phyloP scores from a whole-genome alignment of 1,284 basidiomycete genomes.

The Ustanciosporium gigantosporum region DNA sequence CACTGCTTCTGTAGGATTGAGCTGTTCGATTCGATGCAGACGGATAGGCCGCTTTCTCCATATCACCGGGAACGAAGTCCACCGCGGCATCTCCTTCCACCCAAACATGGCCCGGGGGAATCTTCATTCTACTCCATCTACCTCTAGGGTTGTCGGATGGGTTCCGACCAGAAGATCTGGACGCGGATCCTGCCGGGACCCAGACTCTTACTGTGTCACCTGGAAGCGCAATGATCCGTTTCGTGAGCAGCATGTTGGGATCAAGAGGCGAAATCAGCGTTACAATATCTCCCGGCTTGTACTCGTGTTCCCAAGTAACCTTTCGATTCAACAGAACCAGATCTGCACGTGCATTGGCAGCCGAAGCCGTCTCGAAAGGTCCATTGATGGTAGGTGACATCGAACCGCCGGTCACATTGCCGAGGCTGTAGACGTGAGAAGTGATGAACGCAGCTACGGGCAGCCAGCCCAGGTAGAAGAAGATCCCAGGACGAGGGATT shows the following conservation, averaged over 20 bases:
- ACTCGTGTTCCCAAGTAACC: conserved; percentile 55
- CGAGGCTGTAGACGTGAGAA: conserved; percentile 63
- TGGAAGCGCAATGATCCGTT: conserved; percentile 65
- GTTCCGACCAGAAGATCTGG: background rate
- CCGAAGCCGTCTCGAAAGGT: conserved; percentile 1
- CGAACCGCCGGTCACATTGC: conserved; percentile 63
- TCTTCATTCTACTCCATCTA: conserved; percentile 36
- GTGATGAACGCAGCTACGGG: conserved; percentile 65
- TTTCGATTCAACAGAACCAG: conserved; percentile 65
- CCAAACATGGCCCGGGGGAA: conserved; percentile 62
- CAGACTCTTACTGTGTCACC: conserved; percentile 64
- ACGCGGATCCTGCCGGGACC: conserved; percentile 2
- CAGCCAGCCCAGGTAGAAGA: conserved; percentile 62
- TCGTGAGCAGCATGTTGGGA: conserved; percentile 64
- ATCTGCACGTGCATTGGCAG: conserved; percentile 64
- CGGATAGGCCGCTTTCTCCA: conserved; percentile 2
- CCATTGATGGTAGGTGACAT: conserved; percentile 47
- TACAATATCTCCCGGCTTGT: conserved; percentile 65
- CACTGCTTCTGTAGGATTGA: conserved; percentile 1
- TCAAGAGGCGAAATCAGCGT: conserved; percentile 65
- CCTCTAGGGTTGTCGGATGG: no score
- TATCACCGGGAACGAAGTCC: conserved; percentile 15
- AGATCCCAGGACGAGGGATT: no score
- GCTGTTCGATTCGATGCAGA: conserved; percentile 5
- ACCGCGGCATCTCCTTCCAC: conserved; percentile 66